Evolutionary conservation across 2,329 filamentous ascomycete genomes (phyloP).

Genomic region (Xylariaceae sp.): DNA sequence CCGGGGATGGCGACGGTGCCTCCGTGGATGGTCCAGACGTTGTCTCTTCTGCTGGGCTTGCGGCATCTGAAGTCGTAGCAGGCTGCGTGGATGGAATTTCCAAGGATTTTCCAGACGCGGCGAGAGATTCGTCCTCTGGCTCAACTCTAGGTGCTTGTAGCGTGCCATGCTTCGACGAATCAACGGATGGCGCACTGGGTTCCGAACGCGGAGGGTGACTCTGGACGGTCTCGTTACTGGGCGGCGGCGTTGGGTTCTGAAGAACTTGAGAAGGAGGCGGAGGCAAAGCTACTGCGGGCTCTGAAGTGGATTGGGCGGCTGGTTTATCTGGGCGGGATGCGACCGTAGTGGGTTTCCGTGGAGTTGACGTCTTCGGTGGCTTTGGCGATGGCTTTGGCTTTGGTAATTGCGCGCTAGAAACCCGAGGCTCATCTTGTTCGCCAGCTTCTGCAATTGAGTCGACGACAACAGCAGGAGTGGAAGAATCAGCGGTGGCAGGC

Average conservation of each 20-base stretch:
- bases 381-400: background rate
- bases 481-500: constrained; percentile 12
- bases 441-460: constrained; percentile 16
- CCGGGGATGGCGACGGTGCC: constrained; percentile 20
- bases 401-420: constrained; percentile 2
- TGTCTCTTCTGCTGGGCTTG: constrained; percentile 10
- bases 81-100: background rate
- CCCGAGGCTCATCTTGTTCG: background rate
- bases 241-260: constrained; percentile 8
- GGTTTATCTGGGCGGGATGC: constrained; percentile 1
- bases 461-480: constrained; percentile 16
- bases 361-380: background rate
- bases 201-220: constrained; percentile 4
- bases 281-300: constrained; percentile 8
- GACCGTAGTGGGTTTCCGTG: constrained; percentile 4
- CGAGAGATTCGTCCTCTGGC: constrained; percentile 1
- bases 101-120: background rate
- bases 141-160: constrained; percentile 8
- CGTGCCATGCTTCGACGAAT: constrained; percentile 5
- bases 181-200: constrained; percentile 9
- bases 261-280: constrained; percentile 2
- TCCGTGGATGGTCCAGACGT: constrained; percentile 15
- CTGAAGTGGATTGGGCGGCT: background rate
- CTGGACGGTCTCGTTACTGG: constrained; percentile 1
- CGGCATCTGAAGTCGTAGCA: constrained; percentile 9